Conservation (phyloP, 169 alveolate species). For the Cystoisospora suis region DNA sequence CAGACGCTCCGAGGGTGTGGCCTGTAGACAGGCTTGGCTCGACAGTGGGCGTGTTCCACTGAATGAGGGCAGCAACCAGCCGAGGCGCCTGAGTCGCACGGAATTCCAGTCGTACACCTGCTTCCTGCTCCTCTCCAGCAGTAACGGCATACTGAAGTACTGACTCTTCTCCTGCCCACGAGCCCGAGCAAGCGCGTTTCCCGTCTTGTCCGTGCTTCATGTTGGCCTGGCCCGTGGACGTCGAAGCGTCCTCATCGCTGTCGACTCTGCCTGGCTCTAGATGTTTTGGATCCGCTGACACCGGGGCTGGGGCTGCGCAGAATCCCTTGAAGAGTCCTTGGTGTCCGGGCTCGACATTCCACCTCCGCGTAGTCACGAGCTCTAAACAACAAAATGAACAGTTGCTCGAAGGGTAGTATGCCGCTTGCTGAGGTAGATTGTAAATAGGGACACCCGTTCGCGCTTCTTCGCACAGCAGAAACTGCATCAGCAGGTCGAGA, state of each 20-base stretch:
- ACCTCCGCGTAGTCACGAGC: not conserved
- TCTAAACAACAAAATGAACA: conserved; percentile 22
- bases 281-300: no score
- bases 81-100: not conserved
- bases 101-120: not conserved
- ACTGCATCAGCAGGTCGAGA: not conserved
- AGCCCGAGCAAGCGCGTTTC: no score
- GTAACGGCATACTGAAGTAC: no score
- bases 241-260: no score
- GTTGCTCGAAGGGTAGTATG: conserved; percentile 22
- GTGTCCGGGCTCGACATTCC: no score
- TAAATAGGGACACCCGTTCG: not conserved
- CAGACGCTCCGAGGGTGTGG: conserved; percentile 6
- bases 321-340: no score
- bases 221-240: no score
- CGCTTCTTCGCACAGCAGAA: not conserved
- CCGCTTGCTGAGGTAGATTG: conserved; percentile 28
- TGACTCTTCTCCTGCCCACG: no score
- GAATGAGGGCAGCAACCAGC: conserved; percentile 4
- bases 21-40: not conserved
- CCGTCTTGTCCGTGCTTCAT: no score
- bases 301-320: no score
- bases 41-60: conserved; percentile 15
- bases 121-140: not conserved
- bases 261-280: no score